Evolutionary conservation across 495 filamentous ascomycete species (phyloP), one percentile per base, ranked within the genome.

Genomic region (Podospora bellae-mahoneyi): DNA sequence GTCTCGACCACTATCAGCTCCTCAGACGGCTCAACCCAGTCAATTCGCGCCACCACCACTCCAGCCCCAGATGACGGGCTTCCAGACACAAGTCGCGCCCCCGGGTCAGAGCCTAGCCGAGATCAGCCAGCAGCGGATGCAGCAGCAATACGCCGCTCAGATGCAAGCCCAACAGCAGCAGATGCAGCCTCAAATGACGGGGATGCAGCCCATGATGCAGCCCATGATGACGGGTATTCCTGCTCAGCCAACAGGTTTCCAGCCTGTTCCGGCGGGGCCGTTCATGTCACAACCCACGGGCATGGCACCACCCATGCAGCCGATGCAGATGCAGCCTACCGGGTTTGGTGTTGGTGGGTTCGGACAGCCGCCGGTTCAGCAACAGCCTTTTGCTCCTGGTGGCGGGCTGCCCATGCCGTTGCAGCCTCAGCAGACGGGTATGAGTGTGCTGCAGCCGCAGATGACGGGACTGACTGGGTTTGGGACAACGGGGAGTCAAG

Each of bases 11-110:
- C 83, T 95, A 5, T 97, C 94, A 19, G 96, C 94, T 10, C 95
- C 95, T 26, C 92, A 94, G 75, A 90, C 92, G 44, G 88, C 88
- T 64, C 91, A 91, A 70, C 88, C 88, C 62, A 93, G 83, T 75
- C 83, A 83, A 2, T 94, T 96, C 73, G 85, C 87, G 7, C 83
- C 90, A 32, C 89, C 91, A 61, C 86, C 91, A 18, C 77, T 97
- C 70, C 91, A 95, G 72, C 90, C 93, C 27, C 93, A 97, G 76
- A 83, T 93, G 74, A 98, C 95, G 0, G 95, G 95, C 9, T 81
- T 87, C 80, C 82, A 66, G 77, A 73, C 82, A 20, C 85, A 84
- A 61, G 76, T 92, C 56, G 89, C 89, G 23, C 86, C 90, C 26
- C 88, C 87, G 1, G 91, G 92, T 57, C 92, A 94, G 75, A 93